A percentile compares a stretch with the other conserved stretches of the same genome.
Evolutionary conservation across 495 filamentous ascomycete species (phyloP).

Genomic region (Pseudevernia furfuracea): DNA sequence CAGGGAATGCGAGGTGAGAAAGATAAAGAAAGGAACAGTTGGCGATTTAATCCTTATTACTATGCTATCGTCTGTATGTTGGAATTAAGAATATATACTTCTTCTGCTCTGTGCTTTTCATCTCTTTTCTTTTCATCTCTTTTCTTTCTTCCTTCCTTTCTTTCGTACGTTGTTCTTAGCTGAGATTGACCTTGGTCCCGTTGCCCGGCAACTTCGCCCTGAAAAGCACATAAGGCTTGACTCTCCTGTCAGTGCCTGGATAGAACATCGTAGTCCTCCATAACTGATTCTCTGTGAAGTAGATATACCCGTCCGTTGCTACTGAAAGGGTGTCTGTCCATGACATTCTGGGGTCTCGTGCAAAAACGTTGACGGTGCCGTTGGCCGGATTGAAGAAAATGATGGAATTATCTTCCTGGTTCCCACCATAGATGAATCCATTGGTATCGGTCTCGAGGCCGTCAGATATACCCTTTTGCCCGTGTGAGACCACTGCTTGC

Average conservation of each 20-base stretch:
- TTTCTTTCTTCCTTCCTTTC: no score
- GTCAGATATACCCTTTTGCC: conserved; percentile 33
- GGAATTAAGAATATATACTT: no score
- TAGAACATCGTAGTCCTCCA: conserved; percentile 23
- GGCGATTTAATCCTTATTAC: background rate
- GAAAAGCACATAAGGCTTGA: conserved; percentile 33
- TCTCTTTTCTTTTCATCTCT: no score
- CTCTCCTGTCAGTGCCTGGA: conserved; percentile 28
- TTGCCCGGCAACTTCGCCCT: conserved; percentile 31
- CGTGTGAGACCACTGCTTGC: conserved; percentile 26
- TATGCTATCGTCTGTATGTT: background rate
- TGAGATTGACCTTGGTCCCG: conserved; percentile 29
- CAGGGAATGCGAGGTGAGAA: background rate
- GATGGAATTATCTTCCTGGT: conserved; percentile 37
- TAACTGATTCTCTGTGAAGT: conserved; percentile 30
- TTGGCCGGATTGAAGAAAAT: conserved; percentile 37
- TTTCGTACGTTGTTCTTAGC: background rate
- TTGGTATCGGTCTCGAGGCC: conserved; percentile 36
- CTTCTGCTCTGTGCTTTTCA: no score
- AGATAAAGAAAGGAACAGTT: background rate
- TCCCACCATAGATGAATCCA: conserved; percentile 34
- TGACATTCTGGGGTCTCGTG: conserved; percentile 34
- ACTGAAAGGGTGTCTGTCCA: conserved; percentile 33
- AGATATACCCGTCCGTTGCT: conserved; percentile 30
- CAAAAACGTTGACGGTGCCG: conserved; percentile 31